A percentile compares a stretch with the other conserved stretches of the same genome.
These are phyloP conservation scores for Aeschynomene evenia DNA, from an alignment of 306 rosid species.

Conservation along the genomic window DNA sequence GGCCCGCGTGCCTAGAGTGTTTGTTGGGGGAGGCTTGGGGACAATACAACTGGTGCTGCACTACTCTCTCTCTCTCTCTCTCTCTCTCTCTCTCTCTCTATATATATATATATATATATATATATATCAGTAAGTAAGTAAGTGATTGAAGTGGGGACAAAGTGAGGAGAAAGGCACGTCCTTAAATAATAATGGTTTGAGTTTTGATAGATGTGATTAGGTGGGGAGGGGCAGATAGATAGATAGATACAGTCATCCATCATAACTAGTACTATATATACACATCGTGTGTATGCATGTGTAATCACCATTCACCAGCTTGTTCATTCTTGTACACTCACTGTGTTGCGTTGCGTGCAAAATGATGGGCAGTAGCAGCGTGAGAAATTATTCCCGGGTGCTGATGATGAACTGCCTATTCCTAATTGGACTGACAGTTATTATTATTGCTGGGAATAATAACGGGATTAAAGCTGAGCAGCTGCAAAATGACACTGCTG, in stretches of 20 bases:
- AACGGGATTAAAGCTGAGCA: slow-evolving; percentile 38
- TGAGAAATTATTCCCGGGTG: slow-evolving; percentile 28
- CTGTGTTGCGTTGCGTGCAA: not conserved
- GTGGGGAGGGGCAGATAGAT: slow-evolving; percentile 36
- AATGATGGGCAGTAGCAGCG: not conserved
- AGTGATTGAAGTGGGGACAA: slow-evolving; percentile 52
- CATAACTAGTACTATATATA: not conserved
- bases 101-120: not conserved
- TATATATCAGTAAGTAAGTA: not conserved
- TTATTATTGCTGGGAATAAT: no score
- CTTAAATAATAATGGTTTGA: not conserved
- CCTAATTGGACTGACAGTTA: slow-evolving; percentile 28
- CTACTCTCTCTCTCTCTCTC: not conserved
- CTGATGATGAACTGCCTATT: slow-evolving; percentile 38
- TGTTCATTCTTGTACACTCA: no score
- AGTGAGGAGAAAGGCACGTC: slow-evolving; percentile 45
- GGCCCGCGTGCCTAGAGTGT: slow-evolving; percentile 21
- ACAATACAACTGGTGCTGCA: slow-evolving; percentile 2
- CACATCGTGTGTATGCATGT: slow-evolving; percentile 3
- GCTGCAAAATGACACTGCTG: slow-evolving; percentile 24
- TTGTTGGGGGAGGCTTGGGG: slow-evolving; percentile 39
- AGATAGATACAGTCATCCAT: no score
- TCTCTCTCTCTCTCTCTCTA: no score
- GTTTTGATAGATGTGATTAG: slow-evolving; percentile 22
- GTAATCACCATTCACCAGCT: no score